These are phyloP conservation scores for Xerocomus nothofagi DNA, from an alignment of 1,284 basidiomycete genomes.

Conservation along the genomic window DNA sequence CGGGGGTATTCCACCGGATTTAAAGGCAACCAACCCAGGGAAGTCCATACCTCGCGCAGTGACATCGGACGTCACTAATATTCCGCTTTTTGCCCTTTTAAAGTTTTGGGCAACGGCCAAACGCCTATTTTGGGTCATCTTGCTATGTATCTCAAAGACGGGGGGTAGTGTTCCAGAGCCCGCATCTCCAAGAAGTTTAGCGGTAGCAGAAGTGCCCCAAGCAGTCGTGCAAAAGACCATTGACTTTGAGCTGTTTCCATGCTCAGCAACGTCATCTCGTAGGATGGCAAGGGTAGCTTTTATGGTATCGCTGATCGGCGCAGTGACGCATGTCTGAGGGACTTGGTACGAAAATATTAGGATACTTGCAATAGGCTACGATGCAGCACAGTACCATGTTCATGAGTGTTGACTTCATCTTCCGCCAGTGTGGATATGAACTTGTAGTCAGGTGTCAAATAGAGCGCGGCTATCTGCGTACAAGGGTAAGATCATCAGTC, in stretches of 20 bases:
- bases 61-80: conserved; percentile 86
- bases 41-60: conserved; percentile 90
- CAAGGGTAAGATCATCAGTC: conserved; percentile 9
- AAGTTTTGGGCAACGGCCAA: conserved; percentile 53
- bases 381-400: conserved; percentile 46
- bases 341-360: conserved; percentile 35
- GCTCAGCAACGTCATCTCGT: conserved; percentile 34
- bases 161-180: conserved; percentile 37
- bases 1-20: conserved; percentile 49
- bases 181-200: conserved; percentile 43
- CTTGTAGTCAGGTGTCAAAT: conserved; percentile 49
- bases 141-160: conserved; percentile 49
- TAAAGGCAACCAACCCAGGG: conserved; percentile 61
- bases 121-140: conserved; percentile 46
- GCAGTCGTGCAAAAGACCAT: conserved; percentile 75
- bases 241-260: conserved; percentile 37
- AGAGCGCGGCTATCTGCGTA: conserved; percentile 44
- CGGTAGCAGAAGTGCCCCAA: conserved; percentile 56
- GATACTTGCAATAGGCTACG: not conserved
- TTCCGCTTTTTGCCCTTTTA: conserved; percentile 43
- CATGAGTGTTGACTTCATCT: conserved; percentile 65
- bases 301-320: conserved; percentile 45
- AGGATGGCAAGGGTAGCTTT: conserved; percentile 42
- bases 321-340: conserved; percentile 50
- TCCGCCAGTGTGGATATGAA: conserved; percentile 64